Base-by-base conservation (phyloP, 345 rosid genomes). In the Camelina laxa region DNA sequence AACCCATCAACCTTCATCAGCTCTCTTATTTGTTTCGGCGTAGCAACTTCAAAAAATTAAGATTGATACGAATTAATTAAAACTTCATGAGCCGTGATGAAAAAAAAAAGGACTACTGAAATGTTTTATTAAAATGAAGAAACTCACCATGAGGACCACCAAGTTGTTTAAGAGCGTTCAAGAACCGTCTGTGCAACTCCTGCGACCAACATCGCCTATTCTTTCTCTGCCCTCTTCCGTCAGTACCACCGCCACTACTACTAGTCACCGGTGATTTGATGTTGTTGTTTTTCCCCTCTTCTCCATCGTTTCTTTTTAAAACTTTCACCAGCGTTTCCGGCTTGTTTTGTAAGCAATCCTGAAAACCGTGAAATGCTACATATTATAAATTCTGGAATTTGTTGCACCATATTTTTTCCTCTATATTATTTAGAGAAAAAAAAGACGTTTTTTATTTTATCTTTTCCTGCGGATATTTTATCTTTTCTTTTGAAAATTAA, bases 171-270 rank as follows among this genome's bases (percentile, higher is more conserved):
- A 95, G 97, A 53, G 96, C 84, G 20, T 85, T 87, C 63, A 92
- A 69, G 86, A 95, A 95, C 21, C 92, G 83, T 75, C 86, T 81
- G 73, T 92, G 99, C 79, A 95, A 80, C 78, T 90, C 97, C 15
- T 92, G 92, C 17, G 99, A 92, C 99, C 99, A 95, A 67, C 89
- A 87, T 74, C 99, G 87, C 64, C 99, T 80, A 57, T 84, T 92
- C 79, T 95, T 95, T 67, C 97, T 84, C 48, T 68, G 76, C 68
- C 75, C 59, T 30, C 53, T 20, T 56, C 36, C 22, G 58, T 64
- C 13, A 4, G 55, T 9, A n/a, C 41, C 69, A 17, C 39, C 74
- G n/a, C 61, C 69, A 17, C 35, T 69, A 13, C 38, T 74, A 12
- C 13, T 56, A 21, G 48, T 61, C 36, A 10, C 70, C 38, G 72